These are phyloP conservation scores for Populus tomentosa DNA, from an alignment of 441 rosid genomes.

Conservation along the genomic window DNA sequence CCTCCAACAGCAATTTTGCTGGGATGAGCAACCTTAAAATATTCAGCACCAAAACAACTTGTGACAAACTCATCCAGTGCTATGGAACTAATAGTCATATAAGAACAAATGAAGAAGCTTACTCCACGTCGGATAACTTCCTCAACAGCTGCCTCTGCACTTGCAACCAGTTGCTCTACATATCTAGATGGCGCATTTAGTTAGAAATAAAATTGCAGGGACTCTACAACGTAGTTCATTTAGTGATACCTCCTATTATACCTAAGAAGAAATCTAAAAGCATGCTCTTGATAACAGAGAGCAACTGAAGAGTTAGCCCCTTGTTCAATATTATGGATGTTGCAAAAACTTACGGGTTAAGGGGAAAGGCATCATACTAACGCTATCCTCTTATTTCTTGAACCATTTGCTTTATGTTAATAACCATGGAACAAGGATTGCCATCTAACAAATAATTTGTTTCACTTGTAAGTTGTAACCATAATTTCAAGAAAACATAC, in stretches of 20 bases:
- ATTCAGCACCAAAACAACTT: conserved; percentile 12
- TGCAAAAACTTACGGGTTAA: background rate
- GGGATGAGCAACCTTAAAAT: conserved; percentile 77
- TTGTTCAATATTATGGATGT: background rate
- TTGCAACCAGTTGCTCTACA: conserved; percentile 87
- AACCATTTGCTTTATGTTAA: background rate
- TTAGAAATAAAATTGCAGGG: background rate
- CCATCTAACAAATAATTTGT: background rate
- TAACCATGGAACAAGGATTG: background rate
- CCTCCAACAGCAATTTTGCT: conserved; percentile 91
- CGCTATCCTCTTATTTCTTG: background rate
- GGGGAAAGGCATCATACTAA: background rate
- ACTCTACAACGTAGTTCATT: background rate
- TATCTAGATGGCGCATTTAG: conserved; percentile 44
- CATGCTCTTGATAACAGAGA: background rate
- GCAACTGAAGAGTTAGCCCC: background rate
- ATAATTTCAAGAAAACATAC: background rate
- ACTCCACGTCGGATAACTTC: conserved; percentile 91
- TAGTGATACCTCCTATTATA: background rate
- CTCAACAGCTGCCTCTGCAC: conserved; percentile 98
- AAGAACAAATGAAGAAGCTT: conserved; percentile 24
- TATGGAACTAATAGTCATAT: conserved; percentile 4
- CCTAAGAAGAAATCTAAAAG: background rate
- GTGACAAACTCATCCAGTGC: conserved; percentile 16
- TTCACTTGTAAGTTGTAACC: background rate